Percentiles rank a stretch among this genome's conserved stretches.
Conservation (phyloP, 1,284 basidiomycete genomes). For the Puccinia brachypodii region DNA sequence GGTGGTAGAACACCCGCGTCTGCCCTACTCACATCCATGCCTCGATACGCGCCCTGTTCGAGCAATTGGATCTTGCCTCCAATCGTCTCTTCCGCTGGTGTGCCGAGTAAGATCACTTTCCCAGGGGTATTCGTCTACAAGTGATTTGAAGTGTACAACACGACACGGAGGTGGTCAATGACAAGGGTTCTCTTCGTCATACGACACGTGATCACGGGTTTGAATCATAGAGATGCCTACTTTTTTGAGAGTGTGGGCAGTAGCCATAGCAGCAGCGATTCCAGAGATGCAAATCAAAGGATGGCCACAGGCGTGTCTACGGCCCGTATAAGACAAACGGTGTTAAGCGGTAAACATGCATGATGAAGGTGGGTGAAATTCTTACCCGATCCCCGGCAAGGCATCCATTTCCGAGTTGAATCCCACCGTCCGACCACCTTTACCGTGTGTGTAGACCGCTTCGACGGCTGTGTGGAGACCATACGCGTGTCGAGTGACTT, state of each 20-base stretch:
- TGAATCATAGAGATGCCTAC: constrained; percentile 34
- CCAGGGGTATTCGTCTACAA: constrained; percentile 67
- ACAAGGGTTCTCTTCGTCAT: neutral
- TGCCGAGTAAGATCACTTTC: constrained; percentile 75
- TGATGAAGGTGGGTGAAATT: neutral
- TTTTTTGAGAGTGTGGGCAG: constrained; percentile 66
- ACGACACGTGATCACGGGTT: neutral
- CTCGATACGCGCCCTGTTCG: constrained; percentile 70
- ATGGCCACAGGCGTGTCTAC: constrained; percentile 59
- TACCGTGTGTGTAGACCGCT: constrained; percentile 63
- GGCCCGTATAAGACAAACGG: neutral
- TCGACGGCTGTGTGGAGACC: constrained; percentile 68
- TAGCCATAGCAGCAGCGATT: constrained; percentile 71
- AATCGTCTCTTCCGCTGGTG: constrained; percentile 80
- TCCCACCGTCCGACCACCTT: constrained; percentile 60
- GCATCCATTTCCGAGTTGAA: constrained; percentile 75
- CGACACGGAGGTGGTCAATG: neutral
- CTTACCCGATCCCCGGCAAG: constrained; percentile 70
- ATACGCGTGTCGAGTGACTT: constrained; percentile 55
- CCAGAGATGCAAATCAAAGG: constrained; percentile 81
- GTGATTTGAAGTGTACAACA: neutral
- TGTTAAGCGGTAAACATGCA: neutral
- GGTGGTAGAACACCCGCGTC: constrained; percentile 14
- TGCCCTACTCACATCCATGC: constrained; percentile 77
- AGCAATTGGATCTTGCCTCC: constrained; percentile 74